Base-by-base conservation (phyloP, 352 stramenopile species). In the Pseudoperonospora humuli region DNA sequence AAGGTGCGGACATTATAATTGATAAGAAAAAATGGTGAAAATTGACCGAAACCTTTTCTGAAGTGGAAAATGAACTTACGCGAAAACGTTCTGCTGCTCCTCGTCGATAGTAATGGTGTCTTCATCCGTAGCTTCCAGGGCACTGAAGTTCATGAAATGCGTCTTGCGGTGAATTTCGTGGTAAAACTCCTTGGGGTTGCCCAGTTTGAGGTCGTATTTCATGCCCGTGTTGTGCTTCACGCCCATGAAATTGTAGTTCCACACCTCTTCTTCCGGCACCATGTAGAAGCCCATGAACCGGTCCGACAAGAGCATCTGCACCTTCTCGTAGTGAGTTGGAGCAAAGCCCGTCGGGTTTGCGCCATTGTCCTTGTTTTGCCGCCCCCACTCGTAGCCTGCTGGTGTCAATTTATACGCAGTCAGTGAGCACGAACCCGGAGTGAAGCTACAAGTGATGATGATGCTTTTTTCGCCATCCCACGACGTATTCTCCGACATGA, bases 171-270 rank as follows among this genome's bases (percentile, higher is more conserved):
- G 97, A 50, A 96, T 88, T 64, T 99, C 96, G 53, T 98, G 84
- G 72, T 99, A 99, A 60, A 99, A 99, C 47, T 93, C 91, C 63
- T 98, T 97, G n/a, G 97, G 97, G 58, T 97, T 96, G 54, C 96
- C 96, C 26, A 99, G 82, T 57, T 96, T 97, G 26, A 99, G 67
- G 54, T 86, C 74, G 61, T 99, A 99, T 54, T 98, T 95, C 95
- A 99, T 99, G 27, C 78, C 84, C 15, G 78, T 84, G 40, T 90
- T 97, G 78, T 98, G 95, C 62, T 98, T 99, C 32, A 99, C 94
- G 43, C 96, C 96, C 82, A 98, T 97, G 59, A 99, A 99, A 61
- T 99, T 99, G 75, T 99, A 99, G 71, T 99, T 99, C 97, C 96
- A 99, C 40, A 98, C 72, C 15, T 97, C 91, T 49, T 98, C 93